These are phyloP conservation scores for Backusella psychrophila DNA, from an alignment of 192 early-diverging fungal species.

Conservation along the genomic window DNA sequence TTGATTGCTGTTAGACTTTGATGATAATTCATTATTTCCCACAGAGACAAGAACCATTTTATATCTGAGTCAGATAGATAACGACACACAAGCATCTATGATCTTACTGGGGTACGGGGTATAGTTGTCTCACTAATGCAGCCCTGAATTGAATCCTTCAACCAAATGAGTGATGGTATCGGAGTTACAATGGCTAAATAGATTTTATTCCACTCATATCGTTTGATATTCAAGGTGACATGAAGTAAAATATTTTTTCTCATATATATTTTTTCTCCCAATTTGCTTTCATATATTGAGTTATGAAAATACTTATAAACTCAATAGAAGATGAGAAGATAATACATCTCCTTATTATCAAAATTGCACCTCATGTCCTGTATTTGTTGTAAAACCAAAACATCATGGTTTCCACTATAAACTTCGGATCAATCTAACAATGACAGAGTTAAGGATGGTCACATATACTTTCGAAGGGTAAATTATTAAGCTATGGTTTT, in stretches of 20 bases:
- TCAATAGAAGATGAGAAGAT: background rate
- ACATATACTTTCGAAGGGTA: background rate
- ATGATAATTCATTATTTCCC: background rate
- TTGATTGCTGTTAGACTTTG: background rate
- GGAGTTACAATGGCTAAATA: background rate
- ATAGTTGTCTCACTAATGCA: background rate
- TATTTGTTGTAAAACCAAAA: background rate
- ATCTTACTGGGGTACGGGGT: background rate
- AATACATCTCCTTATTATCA: background rate
- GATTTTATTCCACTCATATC: background rate
- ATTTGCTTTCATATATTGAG: background rate
- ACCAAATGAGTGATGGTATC: background rate
- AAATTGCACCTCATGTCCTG: background rate
- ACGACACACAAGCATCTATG: background rate
- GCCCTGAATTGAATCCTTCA: background rate
- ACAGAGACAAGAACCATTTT: background rate
- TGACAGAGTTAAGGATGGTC: background rate
- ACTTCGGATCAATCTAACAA: background rate
- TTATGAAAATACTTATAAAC: background rate
- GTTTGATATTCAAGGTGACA: background rate
- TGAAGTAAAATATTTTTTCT: background rate
- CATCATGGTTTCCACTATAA: background rate
- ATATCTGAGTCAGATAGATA: background rate
- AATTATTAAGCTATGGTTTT: background rate
- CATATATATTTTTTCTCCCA: background rate